Evolutionary conservation across 306 rosid genomes (phyloP), one percentile per base, ranked within the genome.

Genomic region (Mucuna pruriens): DNA sequence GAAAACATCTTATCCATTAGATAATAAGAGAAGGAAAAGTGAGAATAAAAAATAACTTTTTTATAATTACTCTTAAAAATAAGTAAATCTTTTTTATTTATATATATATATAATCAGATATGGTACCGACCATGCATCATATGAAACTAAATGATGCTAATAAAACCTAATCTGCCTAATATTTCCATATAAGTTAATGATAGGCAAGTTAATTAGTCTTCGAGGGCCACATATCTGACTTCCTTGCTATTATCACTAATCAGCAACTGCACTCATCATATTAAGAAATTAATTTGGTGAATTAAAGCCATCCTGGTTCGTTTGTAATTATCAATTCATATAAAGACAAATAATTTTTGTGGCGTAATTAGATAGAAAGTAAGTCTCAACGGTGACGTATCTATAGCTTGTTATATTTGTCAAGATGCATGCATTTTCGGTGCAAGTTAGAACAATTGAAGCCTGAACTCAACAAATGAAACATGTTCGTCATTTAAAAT

Each of bases 51-150:
- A n/a, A n/a, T n/a, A n/a, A n/a, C n/a, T n/a, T n/a, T n/a, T n/a
- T n/a, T n/a, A n/a, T n/a, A n/a, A n/a, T n/a, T n/a, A n/a, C n/a
- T n/a, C n/a, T n/a, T n/a, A n/a, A n/a, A n/a, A n/a, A n/a, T n/a
- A n/a, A n/a, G n/a, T n/a, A n/a, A n/a, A n/a, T n/a, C n/a, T n/a
- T n/a, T n/a, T n/a, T n/a, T n/a, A n/a, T n/a, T n/a, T n/a, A n/a
- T n/a, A 10, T 6, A 25, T 3, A 57, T 80, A 74, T 66, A 67
- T 4, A 77, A 81, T 72, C 1, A 85, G 9, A 71, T 22, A 54
- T 89, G 90, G 84, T 75, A 78, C 93, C 91, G 93, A 69, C 95
- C 90, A 75, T 55, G 80, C 87, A 89, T 84, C 85, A 83, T 71
- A 77, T 65, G 66, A 38, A 26, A 34, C 42, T 40, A 46, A 75